Base-by-base conservation (phyloP, 805 yeast genomes). In the Candida methanosorbosa region DNA sequence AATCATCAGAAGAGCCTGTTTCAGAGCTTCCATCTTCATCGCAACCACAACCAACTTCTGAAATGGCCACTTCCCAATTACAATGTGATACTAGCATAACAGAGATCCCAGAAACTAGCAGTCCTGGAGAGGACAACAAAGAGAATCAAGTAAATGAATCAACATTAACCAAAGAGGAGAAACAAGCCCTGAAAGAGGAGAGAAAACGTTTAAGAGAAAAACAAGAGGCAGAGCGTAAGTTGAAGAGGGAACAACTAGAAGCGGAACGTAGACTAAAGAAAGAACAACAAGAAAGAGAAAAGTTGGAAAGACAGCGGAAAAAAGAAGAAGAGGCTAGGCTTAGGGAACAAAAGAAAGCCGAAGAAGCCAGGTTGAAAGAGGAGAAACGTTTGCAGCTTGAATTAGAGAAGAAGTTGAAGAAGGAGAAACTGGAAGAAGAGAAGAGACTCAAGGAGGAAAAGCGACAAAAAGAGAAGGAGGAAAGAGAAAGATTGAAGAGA, bases 381-480 rank as follows among this genome's bases (percentile, higher is more conserved):
- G 44, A 50, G 46, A 50, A 37, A 37, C 45, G 48, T 35, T 45
- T 44, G 30, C 48, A 46, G 21, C 53, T 55, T 22, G 54, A 56
- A 41, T 59, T 57, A 39, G 54, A 54, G 35, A 55, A 59, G 29
- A 59, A 61, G 38, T 52, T 52, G 21, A 48, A 57, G 36, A 61
- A 59, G 28, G 64, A 63, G 22, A 61, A 57, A 34, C 56, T 33
- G 16, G 46, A 44, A 33, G 38, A 39, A 33, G 38, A 42, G 33
- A 33, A 33, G 29, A 26, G 38, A 30, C 27, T 30, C 30, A 32
- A 38, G 27, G 42, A 36, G 28, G 34, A 56, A 19, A 59, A 54
- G 33, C 52, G 46, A 36, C 56, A 59, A 40, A 51, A 55, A 34
- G 52, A 48, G 40, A 45, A 54, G 41, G 42, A 43, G 41, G 40